A percentile compares a stretch with the other conserved stretches of the same genome.
phyloP scores from a whole-genome alignment of 2,329 filamentous ascomycete genomes.

The Hymenoscyphus infarciens region DNA sequence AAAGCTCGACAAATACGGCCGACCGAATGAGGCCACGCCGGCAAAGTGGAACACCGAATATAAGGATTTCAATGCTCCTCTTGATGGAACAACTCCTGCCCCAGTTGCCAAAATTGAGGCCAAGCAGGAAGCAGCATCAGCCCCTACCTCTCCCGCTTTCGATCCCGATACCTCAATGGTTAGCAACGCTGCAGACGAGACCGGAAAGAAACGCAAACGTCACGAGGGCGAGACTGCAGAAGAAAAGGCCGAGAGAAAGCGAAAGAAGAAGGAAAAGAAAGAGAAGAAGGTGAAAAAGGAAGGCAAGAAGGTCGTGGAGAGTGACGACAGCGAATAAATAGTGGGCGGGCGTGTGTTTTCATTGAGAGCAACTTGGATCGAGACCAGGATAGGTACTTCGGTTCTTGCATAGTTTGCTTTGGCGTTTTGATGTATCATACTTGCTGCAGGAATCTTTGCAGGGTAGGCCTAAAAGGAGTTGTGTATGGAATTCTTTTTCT shows the following conservation, averaged over 20 bases:
- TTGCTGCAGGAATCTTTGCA: conserved; percentile 16
- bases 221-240: conserved; percentile 73
- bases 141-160: conserved; percentile 37
- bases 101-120: conserved; percentile 41
- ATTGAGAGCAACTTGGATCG: conserved; percentile 2
- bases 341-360: not conserved
- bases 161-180: conserved; percentile 46
- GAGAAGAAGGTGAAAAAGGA: conserved; percentile 48
- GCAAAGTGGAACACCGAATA: conserved; percentile 90
- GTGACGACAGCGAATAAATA: conserved; percentile 47
- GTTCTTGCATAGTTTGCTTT: conserved; percentile 12
- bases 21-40: conserved; percentile 87
- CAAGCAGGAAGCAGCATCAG: conserved; percentile 39
- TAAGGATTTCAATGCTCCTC: conserved; percentile 74
- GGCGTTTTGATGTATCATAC: conserved; percentile 17
- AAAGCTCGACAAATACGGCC: conserved; percentile 97
- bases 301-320: conserved; percentile 35
- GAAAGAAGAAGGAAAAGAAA: conserved; percentile 51
- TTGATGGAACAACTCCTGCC: conserved; percentile 41
- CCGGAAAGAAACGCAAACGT: conserved; percentile 75
- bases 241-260: conserved; percentile 52
- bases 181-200: conserved; percentile 51
- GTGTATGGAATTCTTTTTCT: not conserved
- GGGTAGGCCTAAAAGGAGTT: conserved; percentile 13
- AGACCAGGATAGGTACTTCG: conserved; percentile 11